A percentile compares a stretch with the other conserved stretches of the same genome.
These are phyloP conservation scores for Russula vinacea DNA, from an alignment of 768 basidiomycete species.

Conservation along the genomic window DNA sequence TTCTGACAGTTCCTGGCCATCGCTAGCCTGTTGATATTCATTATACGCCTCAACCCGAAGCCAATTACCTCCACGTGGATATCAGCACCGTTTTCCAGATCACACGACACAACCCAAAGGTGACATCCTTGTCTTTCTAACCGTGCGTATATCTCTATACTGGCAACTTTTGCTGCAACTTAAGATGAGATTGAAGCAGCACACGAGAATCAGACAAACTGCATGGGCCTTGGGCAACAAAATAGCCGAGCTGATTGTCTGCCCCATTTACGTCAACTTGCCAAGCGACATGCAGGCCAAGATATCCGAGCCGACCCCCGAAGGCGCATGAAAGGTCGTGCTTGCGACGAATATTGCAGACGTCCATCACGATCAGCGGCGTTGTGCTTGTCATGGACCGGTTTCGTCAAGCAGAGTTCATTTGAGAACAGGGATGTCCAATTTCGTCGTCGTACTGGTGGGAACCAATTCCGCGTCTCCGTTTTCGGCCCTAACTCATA, in stretches of 20 bases:
- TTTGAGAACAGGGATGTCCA: slow-evolving; percentile 99
- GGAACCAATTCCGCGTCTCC: slow-evolving; percentile 34
- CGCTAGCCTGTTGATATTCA: too few species aligned
- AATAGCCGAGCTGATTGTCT: slow-evolving; percentile 88
- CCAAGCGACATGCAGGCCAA: slow-evolving; percentile 99
- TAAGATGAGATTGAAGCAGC: slow-evolving; percentile 98
- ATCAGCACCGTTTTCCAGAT: too few species aligned
- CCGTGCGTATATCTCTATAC: too few species aligned
- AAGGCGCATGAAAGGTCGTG: slow-evolving; percentile 94
- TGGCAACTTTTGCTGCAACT: slow-evolving; percentile 1
- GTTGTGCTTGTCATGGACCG: slow-evolving; percentile 99
- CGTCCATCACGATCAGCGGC: slow-evolving; percentile 98
- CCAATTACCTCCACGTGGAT: too few species aligned
- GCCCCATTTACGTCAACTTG: slow-evolving; percentile 97
- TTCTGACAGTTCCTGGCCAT: too few species aligned
- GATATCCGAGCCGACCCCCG: slow-evolving; percentile 98
- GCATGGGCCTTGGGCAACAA: slow-evolving; percentile 90
- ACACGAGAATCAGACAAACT: slow-evolving; percentile 94
- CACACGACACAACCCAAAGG: too few species aligned
- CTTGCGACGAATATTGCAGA: slow-evolving; percentile 99
- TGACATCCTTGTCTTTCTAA: too few species aligned
- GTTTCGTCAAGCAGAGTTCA: slow-evolving; percentile 98
- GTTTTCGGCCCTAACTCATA: too few species aligned
- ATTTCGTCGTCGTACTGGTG: slow-evolving; percentile 93
- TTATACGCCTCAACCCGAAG: too few species aligned